Evolutionary conservation across 176 grass and related monocot species (phyloP).

Genomic region (Phyllostachys edulis): DNA sequence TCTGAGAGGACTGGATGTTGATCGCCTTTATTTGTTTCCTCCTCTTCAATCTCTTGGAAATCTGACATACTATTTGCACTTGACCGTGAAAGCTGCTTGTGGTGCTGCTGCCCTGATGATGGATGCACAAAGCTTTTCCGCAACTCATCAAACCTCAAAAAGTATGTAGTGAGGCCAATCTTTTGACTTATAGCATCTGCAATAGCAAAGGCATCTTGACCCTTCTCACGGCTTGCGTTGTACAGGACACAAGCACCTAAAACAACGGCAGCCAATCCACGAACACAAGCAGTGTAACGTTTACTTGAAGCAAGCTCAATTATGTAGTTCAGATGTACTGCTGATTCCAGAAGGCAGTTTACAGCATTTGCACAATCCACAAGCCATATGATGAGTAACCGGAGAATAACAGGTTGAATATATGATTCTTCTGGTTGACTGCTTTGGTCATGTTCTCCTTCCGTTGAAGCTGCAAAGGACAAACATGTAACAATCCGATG

Average conservation of each 20-base stretch:
- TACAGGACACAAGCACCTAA: slow-evolving; percentile 83
- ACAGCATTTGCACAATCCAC: slow-evolving; percentile 85
- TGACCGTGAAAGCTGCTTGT: slow-evolving; percentile 70
- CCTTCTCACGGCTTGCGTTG: slow-evolving; percentile 70
- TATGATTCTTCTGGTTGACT: slow-evolving; percentile 49
- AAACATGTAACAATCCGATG: slow-evolving; percentile 79
- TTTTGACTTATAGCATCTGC: slow-evolving; percentile 91
- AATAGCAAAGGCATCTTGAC: slow-evolving; percentile 75
- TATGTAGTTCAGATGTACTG: slow-evolving; percentile 76
- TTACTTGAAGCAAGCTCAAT: slow-evolving; percentile 79
- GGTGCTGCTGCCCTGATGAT: slow-evolving; percentile 43
- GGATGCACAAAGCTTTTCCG: slow-evolving; percentile 55
- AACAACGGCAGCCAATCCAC: slow-evolving; percentile 86
- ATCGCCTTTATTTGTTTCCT: slow-evolving; percentile 54
- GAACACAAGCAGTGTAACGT: slow-evolving; percentile 55
- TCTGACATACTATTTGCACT: slow-evolving; percentile 82
- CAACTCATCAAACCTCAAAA: slow-evolving; percentile 84
- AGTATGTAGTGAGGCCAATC: slow-evolving; percentile 75
- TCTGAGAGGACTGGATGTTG: slow-evolving; percentile 76
- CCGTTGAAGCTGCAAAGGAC: slow-evolving; percentile 64
- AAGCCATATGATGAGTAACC: slow-evolving; percentile 78
- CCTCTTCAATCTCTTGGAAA: slow-evolving; percentile 69
- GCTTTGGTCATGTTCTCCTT: slow-evolving; percentile 59
- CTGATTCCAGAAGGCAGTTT: slow-evolving; percentile 70
- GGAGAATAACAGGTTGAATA: slow-evolving; percentile 75